Base-by-base conservation (phyloP, 225 moss, liverwort and hornwort species). In the Lunularia cruciata region DNA sequence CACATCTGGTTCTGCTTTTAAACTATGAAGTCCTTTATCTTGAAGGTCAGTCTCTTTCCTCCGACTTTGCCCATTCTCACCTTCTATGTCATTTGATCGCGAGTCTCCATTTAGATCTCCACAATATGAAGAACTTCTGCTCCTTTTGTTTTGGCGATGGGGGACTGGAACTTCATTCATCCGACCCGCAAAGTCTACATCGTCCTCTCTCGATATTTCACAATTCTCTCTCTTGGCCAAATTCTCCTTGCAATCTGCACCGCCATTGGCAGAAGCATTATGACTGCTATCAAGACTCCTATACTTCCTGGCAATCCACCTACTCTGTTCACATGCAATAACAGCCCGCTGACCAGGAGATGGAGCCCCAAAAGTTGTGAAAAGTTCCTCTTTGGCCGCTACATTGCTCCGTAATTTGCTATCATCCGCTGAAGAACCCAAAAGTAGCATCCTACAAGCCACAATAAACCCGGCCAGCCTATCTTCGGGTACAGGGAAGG, bases 371-470 rank as follows among this genome's bases (percentile, higher is more conserved):
- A 88, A 75, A 71, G 73, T 78, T 66, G 86, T 73, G 62, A 83
- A 62, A 45, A 78, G 76, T 46, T 81, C 79, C 47, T 72, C 35
- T 81, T 74, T 67, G 63, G 47, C 67, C 69, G 61, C 46, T 54
- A 66, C 63, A 23, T 73, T 83, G 61, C 75, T 72, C 70, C 84
- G 83, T 48, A 56, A 62, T n/a, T 60, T 73, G 56, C 68, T 78
- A 22, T 63, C 75, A 63, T 69, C 77, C 20, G 74, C 75, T 70
- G 79, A 80, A 55, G 76, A 64, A 69, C 86, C 83, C 25, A 28
- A 69, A 76, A 98, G 73, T 63, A 98, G 85, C 98, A 98, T 98
- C 63, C 88, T 86, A 83, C 98, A 98, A 26, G 98, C 98, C 58
- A 93, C 82, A 30, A 93, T 78, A 83, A 91, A 98, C 59, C 98